phyloP scores from a whole-genome alignment of 1,284 basidiomycete genomes.

The Apiotrichum mycotoxinovorans region DNA sequence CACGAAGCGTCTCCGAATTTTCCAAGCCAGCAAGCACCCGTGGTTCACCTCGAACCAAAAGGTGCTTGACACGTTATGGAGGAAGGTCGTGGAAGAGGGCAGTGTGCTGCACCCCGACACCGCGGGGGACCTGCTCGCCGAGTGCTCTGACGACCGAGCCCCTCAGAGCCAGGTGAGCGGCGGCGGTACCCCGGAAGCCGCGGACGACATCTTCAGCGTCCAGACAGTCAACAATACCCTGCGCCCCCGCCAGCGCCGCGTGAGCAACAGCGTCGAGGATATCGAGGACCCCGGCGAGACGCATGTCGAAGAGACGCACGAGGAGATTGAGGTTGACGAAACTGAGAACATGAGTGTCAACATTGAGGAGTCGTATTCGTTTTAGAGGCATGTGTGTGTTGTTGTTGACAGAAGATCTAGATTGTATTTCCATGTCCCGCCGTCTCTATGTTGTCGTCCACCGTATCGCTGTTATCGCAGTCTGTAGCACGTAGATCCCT shows the following conservation, averaged over 20 bases:
- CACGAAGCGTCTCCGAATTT: slow-evolving; percentile 1
- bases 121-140: not conserved
- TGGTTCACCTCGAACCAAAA: slow-evolving; percentile 10
- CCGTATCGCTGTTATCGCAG: too few relatives aligned
- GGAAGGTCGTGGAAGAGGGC: slow-evolving; percentile 11
- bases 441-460: too few relatives aligned
- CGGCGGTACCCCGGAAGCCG: too few relatives aligned
- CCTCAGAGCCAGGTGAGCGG: not conserved
- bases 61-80: slow-evolving; percentile 10
- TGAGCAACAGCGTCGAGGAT: not conserved
- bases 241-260: too few relatives aligned
- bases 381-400: not conserved
- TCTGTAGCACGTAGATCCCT: too few relatives aligned
- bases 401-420: too few relatives aligned
- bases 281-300: not conserved
- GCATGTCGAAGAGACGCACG: not conserved
- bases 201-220: not conserved
- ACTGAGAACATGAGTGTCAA: not conserved
- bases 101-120: slow-evolving; percentile 4
- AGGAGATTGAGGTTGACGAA: not conserved
- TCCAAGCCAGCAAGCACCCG: not conserved
- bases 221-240: not conserved
- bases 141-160: not conserved
- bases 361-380: not conserved
- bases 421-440: too few relatives aligned